Evolutionary conservation across 2,329 filamentous ascomycete species (phyloP).

Genomic region (Stagonosporopsis chrysanthemi): DNA sequence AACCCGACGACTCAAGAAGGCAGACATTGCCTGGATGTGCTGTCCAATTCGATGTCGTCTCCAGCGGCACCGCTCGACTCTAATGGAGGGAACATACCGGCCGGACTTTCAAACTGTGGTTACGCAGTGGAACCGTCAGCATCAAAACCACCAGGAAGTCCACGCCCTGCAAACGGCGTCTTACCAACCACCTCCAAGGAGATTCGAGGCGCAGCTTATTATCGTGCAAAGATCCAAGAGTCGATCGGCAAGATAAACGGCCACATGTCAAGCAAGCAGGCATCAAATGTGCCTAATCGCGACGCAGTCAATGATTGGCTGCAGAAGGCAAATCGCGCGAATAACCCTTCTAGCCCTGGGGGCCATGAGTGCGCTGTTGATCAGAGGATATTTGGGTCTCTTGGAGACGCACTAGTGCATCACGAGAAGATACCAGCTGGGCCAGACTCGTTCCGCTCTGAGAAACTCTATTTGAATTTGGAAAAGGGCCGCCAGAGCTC

Average conservation of each 20-base stretch:
- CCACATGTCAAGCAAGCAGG: background rate
- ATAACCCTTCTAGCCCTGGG: background rate
- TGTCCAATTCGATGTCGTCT: background rate
- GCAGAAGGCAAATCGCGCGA: background rate
- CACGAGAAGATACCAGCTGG: conserved; percentile 6
- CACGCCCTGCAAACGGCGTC: background rate
- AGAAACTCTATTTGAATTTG: background rate
- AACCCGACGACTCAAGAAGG: background rate
- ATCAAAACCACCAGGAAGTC: background rate
- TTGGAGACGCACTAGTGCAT: conserved; percentile 4
- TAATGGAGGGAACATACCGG: background rate
- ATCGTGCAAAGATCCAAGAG: background rate
- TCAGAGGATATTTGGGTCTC: background rate
- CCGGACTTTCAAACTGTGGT: background rate
- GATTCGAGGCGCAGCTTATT: background rate
- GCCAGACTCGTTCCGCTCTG: background rate
- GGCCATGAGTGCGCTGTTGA: background rate
- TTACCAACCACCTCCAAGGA: background rate
- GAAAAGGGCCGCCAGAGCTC: background rate
- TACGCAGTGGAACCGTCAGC: background rate
- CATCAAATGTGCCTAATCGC: background rate
- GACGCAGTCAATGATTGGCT: background rate
- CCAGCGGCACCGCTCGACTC: background rate
- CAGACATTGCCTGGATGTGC: background rate
- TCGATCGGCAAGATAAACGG: background rate